A percentile compares a stretch with the other conserved stretches of the same genome.
These are phyloP conservation scores for Clarireedia homoeocarpa DNA, from an alignment of 2,329 filamentous ascomycete species.

Conservation along the genomic window DNA sequence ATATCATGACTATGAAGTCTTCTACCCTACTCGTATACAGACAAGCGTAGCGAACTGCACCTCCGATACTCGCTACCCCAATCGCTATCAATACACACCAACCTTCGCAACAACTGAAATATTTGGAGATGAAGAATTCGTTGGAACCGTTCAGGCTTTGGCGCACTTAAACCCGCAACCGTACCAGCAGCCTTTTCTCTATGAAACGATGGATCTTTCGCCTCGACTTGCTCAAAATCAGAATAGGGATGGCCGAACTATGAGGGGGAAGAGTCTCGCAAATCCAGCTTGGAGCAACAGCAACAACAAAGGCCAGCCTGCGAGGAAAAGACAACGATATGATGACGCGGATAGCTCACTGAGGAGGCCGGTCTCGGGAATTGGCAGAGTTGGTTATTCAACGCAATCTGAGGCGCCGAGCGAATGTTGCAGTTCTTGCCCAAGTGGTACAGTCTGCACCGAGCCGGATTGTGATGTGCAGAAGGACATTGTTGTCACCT, in stretches of 20 bases:
- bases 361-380: neutral
- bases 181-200: neutral
- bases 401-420: slow-evolving; percentile 6
- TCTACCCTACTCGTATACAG: neutral
- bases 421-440: slow-evolving; percentile 26
- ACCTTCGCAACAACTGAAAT: neutral
- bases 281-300: neutral
- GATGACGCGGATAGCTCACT: neutral
- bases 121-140: neutral
- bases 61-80: neutral
- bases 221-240: neutral
- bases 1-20: slow-evolving; percentile 3
- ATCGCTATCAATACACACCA: neutral
- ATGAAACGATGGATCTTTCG: neutral
- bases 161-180: neutral
- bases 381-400: neutral
- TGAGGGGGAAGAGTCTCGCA: neutral
- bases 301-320: neutral
- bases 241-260: neutral
- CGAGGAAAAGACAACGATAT: neutral
- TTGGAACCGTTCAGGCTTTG: neutral
- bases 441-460: slow-evolving; percentile 18
- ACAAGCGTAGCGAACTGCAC: neutral
- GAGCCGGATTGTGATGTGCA: slow-evolving; percentile 18
- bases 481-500: slow-evolving; percentile 15